A percentile compares a stretch with the other conserved stretches of the same genome.
Evolutionary conservation across 352 stramenopile species (phyloP).

Genomic region (Pythium rhizo-oryzae): DNA sequence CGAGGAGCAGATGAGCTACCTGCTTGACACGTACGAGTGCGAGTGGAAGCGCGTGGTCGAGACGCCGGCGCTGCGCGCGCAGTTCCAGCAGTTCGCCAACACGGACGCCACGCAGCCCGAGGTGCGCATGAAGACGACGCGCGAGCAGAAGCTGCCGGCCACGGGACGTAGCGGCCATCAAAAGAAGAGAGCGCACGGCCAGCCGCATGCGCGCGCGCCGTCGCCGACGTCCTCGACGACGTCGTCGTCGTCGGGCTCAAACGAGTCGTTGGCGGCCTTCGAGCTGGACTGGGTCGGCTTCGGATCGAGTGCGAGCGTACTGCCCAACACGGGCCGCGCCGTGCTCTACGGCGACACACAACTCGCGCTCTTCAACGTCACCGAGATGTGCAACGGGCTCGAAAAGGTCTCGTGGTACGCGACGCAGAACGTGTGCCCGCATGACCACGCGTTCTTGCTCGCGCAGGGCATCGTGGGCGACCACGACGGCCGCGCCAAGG

Average conservation of each 20-base stretch:
- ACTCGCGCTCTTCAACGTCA: slow-evolving; percentile 91
- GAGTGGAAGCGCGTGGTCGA: slow-evolving; percentile 94
- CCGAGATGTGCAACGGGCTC: slow-evolving; percentile 56
- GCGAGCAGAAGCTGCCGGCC: slow-evolving; percentile 87
- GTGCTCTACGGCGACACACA: slow-evolving; percentile 92
- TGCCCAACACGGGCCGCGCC: slow-evolving; percentile 79
- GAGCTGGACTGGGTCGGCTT: slow-evolving; percentile 76
- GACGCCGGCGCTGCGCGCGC: slow-evolving; percentile 66
- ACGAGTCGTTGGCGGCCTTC: slow-evolving; percentile 26
- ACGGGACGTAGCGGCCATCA: slow-evolving; percentile 30
- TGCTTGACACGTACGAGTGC: slow-evolving; percentile 94
- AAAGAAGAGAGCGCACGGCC: slow-evolving; percentile 39
- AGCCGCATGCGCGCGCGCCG: too few species aligned
- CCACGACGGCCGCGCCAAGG: slow-evolving; percentile 75
- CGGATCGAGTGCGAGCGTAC: slow-evolving; percentile 69
- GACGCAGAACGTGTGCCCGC: slow-evolving; percentile 94
- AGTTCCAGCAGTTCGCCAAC: slow-evolving; percentile 94
- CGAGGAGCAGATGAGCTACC: slow-evolving; percentile 84
- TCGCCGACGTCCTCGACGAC: too few species aligned
- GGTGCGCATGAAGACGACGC: slow-evolving; percentile 64
- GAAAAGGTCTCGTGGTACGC: slow-evolving; percentile 85
- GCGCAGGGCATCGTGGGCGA: slow-evolving; percentile 91
- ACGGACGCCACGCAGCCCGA: slow-evolving; percentile 73
- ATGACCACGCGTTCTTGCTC: slow-evolving; percentile 93
- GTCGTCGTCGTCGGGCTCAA: too few species aligned